Evolutionary conservation across 2,329 filamentous ascomycete genomes (phyloP), one percentile per base, ranked within the genome.

Genomic region (Monosporascus sp.): DNA sequence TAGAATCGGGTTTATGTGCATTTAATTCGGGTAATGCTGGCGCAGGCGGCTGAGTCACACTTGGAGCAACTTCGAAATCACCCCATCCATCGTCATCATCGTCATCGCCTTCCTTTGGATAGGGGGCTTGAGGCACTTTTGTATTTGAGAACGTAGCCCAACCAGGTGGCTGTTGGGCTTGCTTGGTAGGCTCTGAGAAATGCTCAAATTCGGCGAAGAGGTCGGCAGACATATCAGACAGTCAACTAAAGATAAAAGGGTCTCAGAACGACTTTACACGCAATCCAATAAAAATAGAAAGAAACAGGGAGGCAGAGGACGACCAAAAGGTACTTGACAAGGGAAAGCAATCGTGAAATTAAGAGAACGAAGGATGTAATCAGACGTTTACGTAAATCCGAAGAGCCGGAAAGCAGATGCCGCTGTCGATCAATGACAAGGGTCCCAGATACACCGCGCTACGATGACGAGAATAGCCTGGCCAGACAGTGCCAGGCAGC

Each of bases 31-130:
- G 4, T 46, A 49, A 15, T 18, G 49, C 38, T 54, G 58, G 56
- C 14, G 60, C 58, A n/a, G 62, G 53, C 24, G 60, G 51, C 17
- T 53, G 53, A 17, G 51, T 51, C 4, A 62, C 53, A 1, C 71
- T 65, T 38, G 76, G 70, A 17, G 81, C 82, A 45, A 78, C 76
- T 66, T 87, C 84, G 62, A 88, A 88, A 52, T 87, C 85, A 1
- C 85, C 85, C 79, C 85, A 88, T 27, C 77, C 81, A 62, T 86
- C 83, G 51, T 86, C 83, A 3, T 80, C 80, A 6, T 73, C 72
- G 5, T 55, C 79, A 2, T 80, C 79, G 4, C 72, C 70, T 22
- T 56, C 49, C 35, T 62, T 56, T 43, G 52, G 39, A 27, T 57
- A 50, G 22, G 41, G 37, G 44, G 43, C 46, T 41, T 54, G 53